Percentiles rank a stretch among this genome's conserved stretches.
These are phyloP conservation scores for Aspergillus versicolor DNA, from an alignment of 2,329 filamentous ascomycete genomes.

Conservation along the genomic window DNA sequence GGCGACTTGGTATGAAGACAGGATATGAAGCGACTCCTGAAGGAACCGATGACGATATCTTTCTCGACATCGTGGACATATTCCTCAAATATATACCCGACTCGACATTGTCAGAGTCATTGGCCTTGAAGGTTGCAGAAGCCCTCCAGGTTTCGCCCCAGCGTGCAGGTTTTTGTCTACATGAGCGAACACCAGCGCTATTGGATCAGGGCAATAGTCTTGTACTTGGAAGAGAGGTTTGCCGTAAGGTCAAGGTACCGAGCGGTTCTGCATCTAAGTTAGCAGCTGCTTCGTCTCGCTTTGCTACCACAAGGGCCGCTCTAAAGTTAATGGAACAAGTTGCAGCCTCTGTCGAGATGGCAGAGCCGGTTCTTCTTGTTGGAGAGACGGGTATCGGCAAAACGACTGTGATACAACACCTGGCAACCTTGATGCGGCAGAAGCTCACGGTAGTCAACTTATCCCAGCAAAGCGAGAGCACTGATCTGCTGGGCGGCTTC, in stretches of 20 bases:
- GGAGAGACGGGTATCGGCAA: slow-evolving; percentile 99
- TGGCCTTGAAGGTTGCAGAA: slow-evolving; percentile 71
- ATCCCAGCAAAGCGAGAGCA: slow-evolving; percentile 95
- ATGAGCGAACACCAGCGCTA: slow-evolving; percentile 69
- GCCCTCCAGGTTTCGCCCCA: slow-evolving; percentile 85
- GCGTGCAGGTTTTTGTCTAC: slow-evolving; percentile 73
- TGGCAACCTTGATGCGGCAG: slow-evolving; percentile 79
- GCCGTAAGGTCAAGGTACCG: slow-evolving; percentile 57
- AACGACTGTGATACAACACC: slow-evolving; percentile 90
- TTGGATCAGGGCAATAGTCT: slow-evolving; percentile 61
- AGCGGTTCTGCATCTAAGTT: slow-evolving; percentile 46
- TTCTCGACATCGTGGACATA: slow-evolving; percentile 89
- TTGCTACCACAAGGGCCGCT: slow-evolving; percentile 86
- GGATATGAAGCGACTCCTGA: slow-evolving; percentile 72
- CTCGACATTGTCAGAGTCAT: slow-evolving; percentile 52
- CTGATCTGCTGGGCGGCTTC: slow-evolving; percentile 93
- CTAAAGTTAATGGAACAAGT: slow-evolving; percentile 85
- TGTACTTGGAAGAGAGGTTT: slow-evolving; percentile 64
- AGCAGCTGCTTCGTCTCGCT: slow-evolving; percentile 49
- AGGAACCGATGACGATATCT: slow-evolving; percentile 74
- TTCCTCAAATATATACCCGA: slow-evolving; percentile 81
- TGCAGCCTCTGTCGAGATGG: slow-evolving; percentile 73
- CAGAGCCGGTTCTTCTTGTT: slow-evolving; percentile 91
- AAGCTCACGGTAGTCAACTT: slow-evolving; percentile 91
- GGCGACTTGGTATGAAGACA: slow-evolving; percentile 58